Percentiles rank a stretch among this genome's conserved stretches.
These are phyloP conservation scores for Penicillium sp. DNA, from an alignment of 2,329 filamentous ascomycete genomes.

Conservation along the genomic window DNA sequence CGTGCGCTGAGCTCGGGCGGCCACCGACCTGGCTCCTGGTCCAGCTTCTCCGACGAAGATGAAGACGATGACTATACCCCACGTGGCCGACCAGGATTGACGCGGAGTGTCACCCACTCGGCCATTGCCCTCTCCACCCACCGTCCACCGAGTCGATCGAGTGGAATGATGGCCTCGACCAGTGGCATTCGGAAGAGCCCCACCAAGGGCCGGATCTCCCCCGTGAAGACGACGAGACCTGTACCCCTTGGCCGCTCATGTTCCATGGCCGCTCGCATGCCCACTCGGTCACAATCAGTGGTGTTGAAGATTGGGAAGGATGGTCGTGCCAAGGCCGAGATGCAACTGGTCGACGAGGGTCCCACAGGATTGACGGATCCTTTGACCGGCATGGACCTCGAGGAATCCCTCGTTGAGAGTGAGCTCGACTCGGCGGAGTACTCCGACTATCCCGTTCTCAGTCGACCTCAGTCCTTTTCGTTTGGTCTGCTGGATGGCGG, in stretches of 20 bases:
- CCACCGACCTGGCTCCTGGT: conserved; percentile 25
- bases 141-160: conserved; percentile 25
- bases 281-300: conserved; percentile 37
- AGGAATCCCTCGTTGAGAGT: conserved; percentile 40
- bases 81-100: conserved; percentile 31
- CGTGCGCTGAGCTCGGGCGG: conserved; percentile 27
- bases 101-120: conserved; percentile 38
- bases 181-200: conserved; percentile 38
- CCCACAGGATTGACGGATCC: conserved; percentile 32
- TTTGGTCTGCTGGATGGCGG: conserved; percentile 34
- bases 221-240: conserved; percentile 33
- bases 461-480: conserved; percentile 37
- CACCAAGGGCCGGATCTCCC: conserved; percentile 40
- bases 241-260: conserved; percentile 27
- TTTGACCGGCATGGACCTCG: conserved; percentile 35
- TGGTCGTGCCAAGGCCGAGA: conserved; percentile 44
- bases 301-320: conserved; percentile 45
- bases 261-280: conserved; percentile 26
- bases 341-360: conserved; percentile 31
- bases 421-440: conserved; percentile 39
- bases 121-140: conserved; percentile 27
- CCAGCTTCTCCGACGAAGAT: conserved; percentile 27
- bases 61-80: conserved; percentile 33
- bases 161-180: conserved; percentile 29
- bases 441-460: conserved; percentile 33